These are phyloP conservation scores for Cutaneotrichosporon mucoides DNA, from an alignment of 1,284 basidiomycete species.

Conservation along the genomic window DNA sequence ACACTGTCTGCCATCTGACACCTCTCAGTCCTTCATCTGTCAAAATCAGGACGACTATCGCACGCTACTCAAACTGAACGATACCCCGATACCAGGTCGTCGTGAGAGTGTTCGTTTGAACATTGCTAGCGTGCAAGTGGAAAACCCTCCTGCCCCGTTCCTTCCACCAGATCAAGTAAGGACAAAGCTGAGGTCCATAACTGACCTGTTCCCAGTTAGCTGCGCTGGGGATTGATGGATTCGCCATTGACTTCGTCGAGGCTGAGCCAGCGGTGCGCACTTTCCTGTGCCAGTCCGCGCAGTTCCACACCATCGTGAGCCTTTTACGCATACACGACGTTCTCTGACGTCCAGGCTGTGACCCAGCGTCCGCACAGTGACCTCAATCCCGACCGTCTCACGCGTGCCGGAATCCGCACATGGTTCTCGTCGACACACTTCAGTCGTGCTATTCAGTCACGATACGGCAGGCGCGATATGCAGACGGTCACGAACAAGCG, in stretches of 20 bases:
- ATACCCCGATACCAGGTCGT: no score
- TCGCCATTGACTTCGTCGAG: constrained; percentile 67
- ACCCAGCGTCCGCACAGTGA: constrained; percentile 19
- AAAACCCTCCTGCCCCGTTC: constrained; percentile 26
- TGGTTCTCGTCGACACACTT: constrained; percentile 26
- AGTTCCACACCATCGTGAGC: constrained; percentile 66
- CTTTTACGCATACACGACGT: constrained; percentile 2
- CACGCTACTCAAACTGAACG: constrained; percentile 61
- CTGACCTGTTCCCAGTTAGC: constrained; percentile 54
- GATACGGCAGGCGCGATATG: constrained; percentile 33
- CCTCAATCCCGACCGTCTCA: constrained; percentile 19
- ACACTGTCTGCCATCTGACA: no score
- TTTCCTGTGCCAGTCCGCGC: constrained; percentile 57
- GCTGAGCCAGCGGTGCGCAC: constrained; percentile 51
- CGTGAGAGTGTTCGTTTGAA: constrained; percentile 20
- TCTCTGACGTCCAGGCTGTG: constrained; percentile 31
- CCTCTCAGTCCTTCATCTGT: constrained; percentile 71
- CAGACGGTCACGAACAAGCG: constrained; percentile 11
- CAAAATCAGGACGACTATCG: constrained; percentile 81
- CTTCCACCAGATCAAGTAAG: background rate
- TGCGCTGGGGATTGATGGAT: constrained; percentile 70
- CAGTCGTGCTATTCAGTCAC: constrained; percentile 11
- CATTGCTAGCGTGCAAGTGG: constrained; percentile 29
- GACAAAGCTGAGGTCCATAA: background rate
- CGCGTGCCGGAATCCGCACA: constrained; percentile 15